Evolutionary conservation across 2,329 filamentous ascomycete genomes (phyloP), one percentile per base, ranked within the genome.

Genomic region (Leptodontidium sp.): DNA sequence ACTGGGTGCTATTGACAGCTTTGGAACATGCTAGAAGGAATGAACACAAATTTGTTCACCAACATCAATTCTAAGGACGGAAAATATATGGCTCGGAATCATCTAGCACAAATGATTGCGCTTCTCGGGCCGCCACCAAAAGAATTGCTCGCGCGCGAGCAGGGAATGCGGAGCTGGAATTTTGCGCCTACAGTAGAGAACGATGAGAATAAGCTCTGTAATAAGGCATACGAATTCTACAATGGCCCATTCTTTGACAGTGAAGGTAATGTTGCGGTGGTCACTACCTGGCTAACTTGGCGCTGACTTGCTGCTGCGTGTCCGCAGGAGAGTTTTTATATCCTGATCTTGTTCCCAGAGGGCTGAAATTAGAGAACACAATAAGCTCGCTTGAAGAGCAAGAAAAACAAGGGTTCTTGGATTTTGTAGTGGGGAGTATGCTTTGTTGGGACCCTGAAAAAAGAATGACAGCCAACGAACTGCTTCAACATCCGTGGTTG

Each of bases 71-170:
- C 68, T 26, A 47, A 32, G 1, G 58, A 69, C 11, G 52, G 66
- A 12, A 29, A 68, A 4, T 83, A 83, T 58, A 74, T 77, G 73
- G 74, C 79, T 49, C 79, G 78, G 75, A 52, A 74, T 61, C 79
- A 83, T 67, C 68, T 84, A 11, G 80, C 81, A 6, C 77, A 83
- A 70, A 83, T 84, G 76, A 81, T 82, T 64, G 78, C 77, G 21
- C 74, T 83, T 67, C 71, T 83, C 1, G 81, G 81, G 15, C 77
- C 76, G 45, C 81, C 81, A 5, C 80, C 79, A 53, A 75, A 70
- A 66, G 77, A 79, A 66, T 55, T 82, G 9, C 66, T 82, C 65
- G 67, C 76, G 70, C 76, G 78, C 45, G 78, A 67, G 47, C 15
- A 7, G 26, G 29, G 66, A 74, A 24, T 68, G 75, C 81, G 76